phyloP scores from a whole-genome alignment of 441 rosid genomes.

The Adansonia grandidieri region DNA sequence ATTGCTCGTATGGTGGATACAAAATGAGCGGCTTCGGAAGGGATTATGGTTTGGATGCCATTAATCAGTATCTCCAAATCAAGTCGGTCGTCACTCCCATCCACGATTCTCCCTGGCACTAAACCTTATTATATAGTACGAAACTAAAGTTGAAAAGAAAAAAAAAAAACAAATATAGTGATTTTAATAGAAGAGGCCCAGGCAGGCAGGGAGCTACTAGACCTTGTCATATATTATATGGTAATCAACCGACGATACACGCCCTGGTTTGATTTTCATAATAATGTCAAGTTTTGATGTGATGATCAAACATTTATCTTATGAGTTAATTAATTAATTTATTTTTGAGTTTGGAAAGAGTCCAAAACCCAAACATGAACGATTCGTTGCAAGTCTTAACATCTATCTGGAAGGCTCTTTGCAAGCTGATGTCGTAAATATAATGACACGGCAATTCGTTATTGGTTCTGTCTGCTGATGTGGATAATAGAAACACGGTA shows the following conservation, averaged over 20 bases:
- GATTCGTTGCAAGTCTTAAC: too few relatives aligned
- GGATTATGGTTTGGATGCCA: conserved; percentile 67
- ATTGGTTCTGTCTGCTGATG: too few relatives aligned
- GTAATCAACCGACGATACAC: background rate
- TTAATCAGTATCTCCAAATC: conserved; percentile 62
- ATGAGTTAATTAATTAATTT: too few relatives aligned
- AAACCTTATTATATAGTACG: background rate
- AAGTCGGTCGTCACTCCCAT: conserved; percentile 80
- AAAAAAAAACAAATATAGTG: background rate
- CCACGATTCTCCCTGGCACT: conserved; percentile 79
- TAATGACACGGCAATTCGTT: too few relatives aligned
- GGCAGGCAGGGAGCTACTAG: background rate
- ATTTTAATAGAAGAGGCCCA: background rate
- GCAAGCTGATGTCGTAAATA: too few relatives aligned
- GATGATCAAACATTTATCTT: too few relatives aligned
- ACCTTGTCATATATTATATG: background rate
- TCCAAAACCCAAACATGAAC: too few relatives aligned
- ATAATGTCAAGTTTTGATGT: background rate
- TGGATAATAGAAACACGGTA: too few relatives aligned
- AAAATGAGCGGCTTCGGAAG: conserved; percentile 80
- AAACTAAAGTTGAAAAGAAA: too few relatives aligned
- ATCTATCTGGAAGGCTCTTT: too few relatives aligned
- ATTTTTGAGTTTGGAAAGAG: too few relatives aligned
- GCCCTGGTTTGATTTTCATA: background rate
- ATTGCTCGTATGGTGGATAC: conserved; percentile 78